Conservation (phyloP, 2,329 filamentous ascomycete species). For the Botrytis deweyae region DNA sequence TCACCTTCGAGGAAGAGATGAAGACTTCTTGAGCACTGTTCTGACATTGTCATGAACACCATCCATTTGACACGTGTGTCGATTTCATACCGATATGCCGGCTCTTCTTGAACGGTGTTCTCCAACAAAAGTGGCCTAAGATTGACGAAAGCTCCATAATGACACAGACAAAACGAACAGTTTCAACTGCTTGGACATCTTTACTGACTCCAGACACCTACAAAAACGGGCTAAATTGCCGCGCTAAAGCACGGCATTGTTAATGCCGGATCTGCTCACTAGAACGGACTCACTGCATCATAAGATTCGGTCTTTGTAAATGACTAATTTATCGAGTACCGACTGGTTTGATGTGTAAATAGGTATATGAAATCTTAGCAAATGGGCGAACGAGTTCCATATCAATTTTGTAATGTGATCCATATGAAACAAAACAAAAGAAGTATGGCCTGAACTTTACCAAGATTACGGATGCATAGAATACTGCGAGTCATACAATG, state of each 20-base stretch:
- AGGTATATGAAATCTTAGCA: background rate
- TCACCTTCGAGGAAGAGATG: background rate
- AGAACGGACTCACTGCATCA: background rate
- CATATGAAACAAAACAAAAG: background rate
- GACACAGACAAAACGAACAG: background rate
- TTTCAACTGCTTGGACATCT: background rate
- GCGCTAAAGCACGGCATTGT: background rate
- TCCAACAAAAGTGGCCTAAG: background rate
- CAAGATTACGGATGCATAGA: background rate
- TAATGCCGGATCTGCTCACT: constrained; percentile 3
- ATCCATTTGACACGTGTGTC: background rate
- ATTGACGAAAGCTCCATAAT: background rate
- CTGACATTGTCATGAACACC: background rate
- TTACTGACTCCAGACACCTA: background rate
- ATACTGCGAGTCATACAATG: constrained; percentile 5
- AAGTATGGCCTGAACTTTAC: background rate
- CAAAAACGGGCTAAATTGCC: background rate
- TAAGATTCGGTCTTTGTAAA: background rate
- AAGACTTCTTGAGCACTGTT: background rate
- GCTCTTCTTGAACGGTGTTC: background rate
- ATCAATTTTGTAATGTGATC: background rate
- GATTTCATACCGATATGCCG: background rate
- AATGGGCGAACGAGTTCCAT: background rate
- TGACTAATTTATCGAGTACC: background rate
- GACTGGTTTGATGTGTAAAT: background rate